Evolutionary conservation across 441 rosid genomes (phyloP).

Genomic region (Biscutella laevigata): DNA sequence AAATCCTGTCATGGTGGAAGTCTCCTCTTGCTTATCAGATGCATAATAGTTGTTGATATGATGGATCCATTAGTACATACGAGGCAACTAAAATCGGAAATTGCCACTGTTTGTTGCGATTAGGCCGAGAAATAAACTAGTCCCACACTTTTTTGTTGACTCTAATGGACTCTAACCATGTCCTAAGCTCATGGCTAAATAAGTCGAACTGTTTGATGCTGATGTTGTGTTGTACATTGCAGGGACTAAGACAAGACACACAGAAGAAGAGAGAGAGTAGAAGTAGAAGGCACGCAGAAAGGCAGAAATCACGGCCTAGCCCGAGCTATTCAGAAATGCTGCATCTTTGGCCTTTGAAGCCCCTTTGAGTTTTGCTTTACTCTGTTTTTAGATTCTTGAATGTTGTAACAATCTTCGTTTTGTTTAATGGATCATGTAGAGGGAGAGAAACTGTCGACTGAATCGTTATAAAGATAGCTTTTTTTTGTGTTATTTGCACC

Average conservation of each 20-base stretch:
- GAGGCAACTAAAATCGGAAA: too few species aligned
- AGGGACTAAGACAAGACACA: constrained; percentile 24
- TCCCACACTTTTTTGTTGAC: not conserved
- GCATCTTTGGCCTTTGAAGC: constrained; percentile 9
- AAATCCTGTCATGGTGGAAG: not conserved
- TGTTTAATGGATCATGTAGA: constrained; percentile 18
- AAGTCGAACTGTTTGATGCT: not conserved
- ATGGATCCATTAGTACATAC: not conserved
- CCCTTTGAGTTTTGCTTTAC: constrained; percentile 1
- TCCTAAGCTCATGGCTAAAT: not conserved
- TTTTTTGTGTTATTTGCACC: not conserved
- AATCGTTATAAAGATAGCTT: not conserved
- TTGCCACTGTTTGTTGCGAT: not conserved
- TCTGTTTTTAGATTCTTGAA: constrained; percentile 4
- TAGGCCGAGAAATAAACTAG: not conserved
- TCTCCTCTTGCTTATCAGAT: not conserved
- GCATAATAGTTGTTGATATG: not conserved
- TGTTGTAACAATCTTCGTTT: constrained; percentile 19
- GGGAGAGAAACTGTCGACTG: not conserved
- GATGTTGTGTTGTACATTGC: constrained; percentile 5
- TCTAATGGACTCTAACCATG: not conserved
- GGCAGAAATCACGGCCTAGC: not conserved
- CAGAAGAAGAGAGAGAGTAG: not conserved
- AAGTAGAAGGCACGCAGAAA: constrained; percentile 7
- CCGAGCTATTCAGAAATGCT: constrained; percentile 15